Conservation (phyloP, 2,329 filamentous ascomycete genomes). For the Sporothrix inflata region DNA sequence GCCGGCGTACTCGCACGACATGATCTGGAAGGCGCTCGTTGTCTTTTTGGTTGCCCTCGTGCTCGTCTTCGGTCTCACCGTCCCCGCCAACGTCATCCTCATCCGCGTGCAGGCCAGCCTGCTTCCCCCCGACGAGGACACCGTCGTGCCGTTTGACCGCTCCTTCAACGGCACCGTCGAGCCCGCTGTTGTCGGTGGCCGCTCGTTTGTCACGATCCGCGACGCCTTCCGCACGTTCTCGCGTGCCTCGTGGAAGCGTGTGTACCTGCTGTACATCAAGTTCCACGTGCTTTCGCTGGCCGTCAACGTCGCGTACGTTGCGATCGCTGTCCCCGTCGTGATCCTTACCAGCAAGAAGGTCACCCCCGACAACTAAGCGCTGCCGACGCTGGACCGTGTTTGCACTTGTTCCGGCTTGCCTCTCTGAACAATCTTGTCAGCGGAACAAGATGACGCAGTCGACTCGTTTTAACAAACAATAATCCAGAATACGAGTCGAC, state of each 20-base stretch:
- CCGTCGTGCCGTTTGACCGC: constrained; percentile 88
- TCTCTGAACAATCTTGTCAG: not conserved
- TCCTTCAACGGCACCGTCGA: constrained; percentile 77
- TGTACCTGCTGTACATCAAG: constrained; percentile 78
- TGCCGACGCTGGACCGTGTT: not conserved
- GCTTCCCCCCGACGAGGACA: constrained; percentile 77
- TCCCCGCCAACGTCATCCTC: constrained; percentile 77
- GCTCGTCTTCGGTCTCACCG: constrained; percentile 64
- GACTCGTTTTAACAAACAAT: not conserved
- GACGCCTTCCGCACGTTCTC: constrained; percentile 83
- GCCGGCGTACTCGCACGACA: constrained; percentile 44
- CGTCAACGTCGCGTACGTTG: constrained; percentile 50
- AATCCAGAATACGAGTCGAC: not conserved
- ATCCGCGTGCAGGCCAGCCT: constrained; percentile 86
- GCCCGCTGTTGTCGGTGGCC: constrained; percentile 73
- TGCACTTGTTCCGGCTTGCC: not conserved
- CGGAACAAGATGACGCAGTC: not conserved
- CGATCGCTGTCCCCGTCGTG: constrained; percentile 57
- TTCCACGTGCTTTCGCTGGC: constrained; percentile 60
- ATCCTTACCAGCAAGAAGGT: constrained; percentile 46
- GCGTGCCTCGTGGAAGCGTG: constrained; percentile 69
- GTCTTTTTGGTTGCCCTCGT: constrained; percentile 52
- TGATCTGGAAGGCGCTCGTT: constrained; percentile 52
- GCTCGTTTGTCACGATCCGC: constrained; percentile 69
- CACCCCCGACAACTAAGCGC: constrained; percentile 35